A percentile compares a stretch with the other conserved stretches of the same genome.
Evolutionary conservation across 768 basidiomycete species (phyloP).

Genomic region (Dentipellis sp.): DNA sequence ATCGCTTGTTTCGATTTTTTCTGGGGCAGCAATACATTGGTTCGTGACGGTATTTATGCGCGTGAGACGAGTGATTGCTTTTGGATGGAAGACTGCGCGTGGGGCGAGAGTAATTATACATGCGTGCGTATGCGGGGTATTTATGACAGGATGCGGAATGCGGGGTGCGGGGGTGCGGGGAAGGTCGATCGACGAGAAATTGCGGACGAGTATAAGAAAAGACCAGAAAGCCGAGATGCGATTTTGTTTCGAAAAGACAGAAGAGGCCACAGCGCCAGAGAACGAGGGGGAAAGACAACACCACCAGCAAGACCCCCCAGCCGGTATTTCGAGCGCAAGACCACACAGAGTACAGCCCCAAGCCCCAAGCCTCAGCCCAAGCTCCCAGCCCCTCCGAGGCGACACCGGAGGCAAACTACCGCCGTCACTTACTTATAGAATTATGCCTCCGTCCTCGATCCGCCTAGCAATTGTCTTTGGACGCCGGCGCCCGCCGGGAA

Average conservation of each 20-base stretch:
- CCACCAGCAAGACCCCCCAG: not conserved
- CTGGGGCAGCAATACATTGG: conserved; percentile 3
- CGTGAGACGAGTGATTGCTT: too few relatives aligned
- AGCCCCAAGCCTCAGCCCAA: too few relatives aligned
- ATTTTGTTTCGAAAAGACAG: not conserved
- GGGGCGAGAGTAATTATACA: too few relatives aligned
- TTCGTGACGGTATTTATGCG: not conserved
- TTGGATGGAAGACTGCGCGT: too few relatives aligned
- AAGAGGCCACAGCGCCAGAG: not conserved
- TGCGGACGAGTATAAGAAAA: not conserved
- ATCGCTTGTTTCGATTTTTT: conserved; percentile 7
- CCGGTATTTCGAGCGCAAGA: not conserved
- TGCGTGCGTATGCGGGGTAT: too few relatives aligned
- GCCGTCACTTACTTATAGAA: too few relatives aligned
- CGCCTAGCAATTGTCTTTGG: too few relatives aligned
- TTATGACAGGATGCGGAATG: too few relatives aligned
- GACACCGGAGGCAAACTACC: not conserved
- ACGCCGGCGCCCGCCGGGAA: too few relatives aligned
- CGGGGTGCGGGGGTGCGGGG: too few relatives aligned
- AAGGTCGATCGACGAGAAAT: too few relatives aligned
- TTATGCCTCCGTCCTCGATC: not conserved
- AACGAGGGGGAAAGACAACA: not conserved
- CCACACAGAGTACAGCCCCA: not conserved
- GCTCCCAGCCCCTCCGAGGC: not conserved
- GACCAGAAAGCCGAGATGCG: not conserved